These are phyloP conservation scores for Lentinula aciculospora DNA, from an alignment of 768 basidiomycete genomes.

Conservation along the genomic window DNA sequence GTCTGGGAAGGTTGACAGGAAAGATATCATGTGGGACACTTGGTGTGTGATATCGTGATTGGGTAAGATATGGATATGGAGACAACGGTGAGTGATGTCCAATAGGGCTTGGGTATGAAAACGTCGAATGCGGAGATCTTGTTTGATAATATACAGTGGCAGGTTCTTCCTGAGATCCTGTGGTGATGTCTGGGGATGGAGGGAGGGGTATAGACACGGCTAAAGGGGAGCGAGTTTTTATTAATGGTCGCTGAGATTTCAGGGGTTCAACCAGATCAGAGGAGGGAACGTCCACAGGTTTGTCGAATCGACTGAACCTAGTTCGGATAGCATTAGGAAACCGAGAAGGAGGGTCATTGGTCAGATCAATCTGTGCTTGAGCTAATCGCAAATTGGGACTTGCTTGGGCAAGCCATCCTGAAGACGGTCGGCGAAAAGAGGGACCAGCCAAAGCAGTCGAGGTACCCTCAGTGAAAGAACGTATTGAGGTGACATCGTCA, in stretches of 20 bases:
- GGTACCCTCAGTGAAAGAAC: slow-evolving; percentile 55
- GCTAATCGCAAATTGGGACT: slow-evolving; percentile 18
- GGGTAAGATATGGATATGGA: not conserved
- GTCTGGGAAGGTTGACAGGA: slow-evolving; percentile 33
- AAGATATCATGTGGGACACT: slow-evolving; percentile 37
- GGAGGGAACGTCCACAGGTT: slow-evolving; percentile 13
- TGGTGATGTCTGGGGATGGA: slow-evolving; percentile 42
- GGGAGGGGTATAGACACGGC: slow-evolving; percentile 37
- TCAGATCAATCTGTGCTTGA: slow-evolving; percentile 12
- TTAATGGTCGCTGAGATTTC: slow-evolving; percentile 31
- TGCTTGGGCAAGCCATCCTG: slow-evolving; percentile 35
- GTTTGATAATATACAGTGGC: slow-evolving; percentile 67
- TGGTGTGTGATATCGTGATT: slow-evolving; percentile 23
- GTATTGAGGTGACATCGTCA: slow-evolving; percentile 66
- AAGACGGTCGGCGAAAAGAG: slow-evolving; percentile 35
- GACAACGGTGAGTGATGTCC: slow-evolving; percentile 9
- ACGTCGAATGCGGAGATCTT: slow-evolving; percentile 39
- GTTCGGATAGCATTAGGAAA: not conserved
- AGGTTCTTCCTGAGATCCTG: slow-evolving; percentile 32
- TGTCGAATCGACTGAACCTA: slow-evolving; percentile 2
- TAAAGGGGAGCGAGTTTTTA: slow-evolving; percentile 20
- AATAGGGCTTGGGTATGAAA: slow-evolving; percentile 38
- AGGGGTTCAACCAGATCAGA: slow-evolving; percentile 4
- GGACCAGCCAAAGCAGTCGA: slow-evolving; percentile 10
- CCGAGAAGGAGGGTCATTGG: slow-evolving; percentile 10